Base-by-base conservation (phyloP, 2,329 filamentous ascomycete genomes). In the Alternaria dauci region DNA sequence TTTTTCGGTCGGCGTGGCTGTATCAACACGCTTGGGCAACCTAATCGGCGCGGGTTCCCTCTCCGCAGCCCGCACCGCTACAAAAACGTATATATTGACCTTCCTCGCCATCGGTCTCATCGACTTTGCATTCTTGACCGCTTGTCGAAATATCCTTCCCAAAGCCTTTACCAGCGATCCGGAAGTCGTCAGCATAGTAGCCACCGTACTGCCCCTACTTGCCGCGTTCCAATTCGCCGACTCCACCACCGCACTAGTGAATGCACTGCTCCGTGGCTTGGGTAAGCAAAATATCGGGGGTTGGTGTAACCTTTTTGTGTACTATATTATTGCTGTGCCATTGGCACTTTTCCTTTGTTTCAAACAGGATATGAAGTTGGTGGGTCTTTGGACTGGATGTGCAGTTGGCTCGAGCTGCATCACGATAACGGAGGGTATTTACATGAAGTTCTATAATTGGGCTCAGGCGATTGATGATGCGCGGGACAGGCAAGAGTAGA, bases 171-270 rank as follows among this genome's bases (percentile, higher is more conserved):
- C 76, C 8, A 68, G 71, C 18, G 79, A 81, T 36, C 70, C 70
- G 0, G 70, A 76, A 50, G 78, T 81, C 18, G 69, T 74, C 4
- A 47, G 58, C 16, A 76, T 80, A 12, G 74, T 77, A 1, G 65
- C 70, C 3, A 67, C 67, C 8, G 74, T 77, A 7, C 65, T 80
- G 30, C 76, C 77, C 4, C 70, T 78, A 2, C 67, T 79, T 0
- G 78, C 76, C 2, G 66, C 73, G 0, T 80, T 80, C 66, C 76
- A 79, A 43, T 67, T 80, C 51, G 78, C 74, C 42, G 79, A 81
- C 58, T 72, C 73, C 1, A 76, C 74, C 0, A 75, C 76, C 2
- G 76, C 77, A 23, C 70, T 78, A 12, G 76, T 72, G 2, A 79
- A 80, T 56, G 72, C 74, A 11, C 65, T 80, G 2, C 62, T 80